These are phyloP conservation scores for Harrya chromipes DNA, from an alignment of 768 basidiomycete genomes.

Conservation along the genomic window DNA sequence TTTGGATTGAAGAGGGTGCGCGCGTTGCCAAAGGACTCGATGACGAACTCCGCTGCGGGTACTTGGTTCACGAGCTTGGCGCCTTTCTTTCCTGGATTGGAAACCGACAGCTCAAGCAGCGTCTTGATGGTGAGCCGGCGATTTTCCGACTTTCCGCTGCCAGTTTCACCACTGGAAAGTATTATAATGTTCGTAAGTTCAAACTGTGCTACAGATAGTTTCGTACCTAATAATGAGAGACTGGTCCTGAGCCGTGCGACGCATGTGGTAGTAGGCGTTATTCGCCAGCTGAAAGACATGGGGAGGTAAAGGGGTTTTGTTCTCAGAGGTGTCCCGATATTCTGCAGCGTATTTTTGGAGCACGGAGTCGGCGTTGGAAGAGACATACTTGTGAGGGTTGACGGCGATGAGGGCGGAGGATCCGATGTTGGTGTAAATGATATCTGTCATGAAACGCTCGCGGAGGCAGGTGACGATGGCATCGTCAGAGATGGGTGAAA, in stretches of 20 bases:
- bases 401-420: constrained; percentile 75
- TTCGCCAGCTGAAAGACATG: constrained; percentile 92
- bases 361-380: constrained; percentile 78
- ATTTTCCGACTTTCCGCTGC: constrained; percentile 92
- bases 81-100: constrained; percentile 90
- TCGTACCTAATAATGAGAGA: constrained; percentile 79
- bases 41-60: constrained; percentile 91
- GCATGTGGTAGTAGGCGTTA: constrained; percentile 95
- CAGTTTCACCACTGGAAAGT: constrained; percentile 76
- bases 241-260: constrained; percentile 91
- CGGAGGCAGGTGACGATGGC: constrained; percentile 80
- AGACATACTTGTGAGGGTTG: constrained; percentile 90
- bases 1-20: constrained; percentile 91
- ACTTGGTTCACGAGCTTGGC: constrained; percentile 83
- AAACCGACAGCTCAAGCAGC: constrained; percentile 86
- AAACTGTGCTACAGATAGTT: neutral
- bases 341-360: constrained; percentile 85
- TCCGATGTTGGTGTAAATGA: constrained; percentile 74
- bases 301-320: constrained; percentile 63
- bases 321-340: constrained; percentile 70
- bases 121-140: constrained; percentile 88
- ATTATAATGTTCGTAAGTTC: neutral
- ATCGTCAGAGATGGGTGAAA: constrained; percentile 75
- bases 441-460: constrained; percentile 83
- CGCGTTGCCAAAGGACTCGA: constrained; percentile 92